Evolutionary conservation across 1,284 basidiomycete genomes (phyloP).

Genomic region (Pseudozyma thailandica): DNA sequence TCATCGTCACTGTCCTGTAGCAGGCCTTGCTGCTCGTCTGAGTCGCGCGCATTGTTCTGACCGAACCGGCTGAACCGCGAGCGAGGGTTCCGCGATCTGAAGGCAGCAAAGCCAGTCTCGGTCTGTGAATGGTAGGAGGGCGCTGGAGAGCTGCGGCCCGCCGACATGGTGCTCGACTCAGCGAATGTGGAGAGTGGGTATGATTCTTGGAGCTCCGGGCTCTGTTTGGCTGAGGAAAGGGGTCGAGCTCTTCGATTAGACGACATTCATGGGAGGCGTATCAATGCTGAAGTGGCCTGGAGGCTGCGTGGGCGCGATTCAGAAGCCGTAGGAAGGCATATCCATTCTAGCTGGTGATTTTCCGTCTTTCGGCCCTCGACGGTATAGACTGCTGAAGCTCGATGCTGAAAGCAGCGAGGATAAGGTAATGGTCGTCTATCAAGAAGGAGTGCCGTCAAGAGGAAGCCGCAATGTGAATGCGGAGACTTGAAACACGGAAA

Average conservation of each 20-base stretch:
- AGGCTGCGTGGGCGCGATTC: conserved; percentile 5
- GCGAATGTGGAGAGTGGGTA: conserved; percentile 22
- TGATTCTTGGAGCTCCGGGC: conserved; percentile 19
- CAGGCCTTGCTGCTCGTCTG: conserved; percentile 48
- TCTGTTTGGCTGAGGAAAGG: conserved; percentile 12
- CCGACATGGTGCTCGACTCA: conserved; percentile 24
- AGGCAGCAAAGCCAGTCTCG: conserved; percentile 36
- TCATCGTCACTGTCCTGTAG: conserved; percentile 38
- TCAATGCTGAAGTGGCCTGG: background rate
- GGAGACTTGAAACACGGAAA: background rate
- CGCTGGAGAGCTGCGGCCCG: conserved; percentile 37
- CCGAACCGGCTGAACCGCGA: conserved; percentile 45
- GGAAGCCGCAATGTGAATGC: background rate
- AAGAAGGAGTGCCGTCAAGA: too few relatives aligned
- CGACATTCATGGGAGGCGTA: conserved; percentile 29
- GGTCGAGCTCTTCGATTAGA: conserved; percentile 13
- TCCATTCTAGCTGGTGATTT: too few relatives aligned
- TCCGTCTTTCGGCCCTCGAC: too few relatives aligned
- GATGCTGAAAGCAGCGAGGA: too few relatives aligned
- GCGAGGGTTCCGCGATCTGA: conserved; percentile 38
- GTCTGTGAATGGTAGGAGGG: conserved; percentile 38
- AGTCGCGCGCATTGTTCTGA: conserved; percentile 43
- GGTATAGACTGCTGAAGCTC: too few relatives aligned
- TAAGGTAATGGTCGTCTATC: too few relatives aligned
- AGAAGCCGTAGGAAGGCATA: conserved; percentile 2